Conservation (phyloP, 805 yeast genomes). For the Metschnikowia baotianmanensis region DNA sequence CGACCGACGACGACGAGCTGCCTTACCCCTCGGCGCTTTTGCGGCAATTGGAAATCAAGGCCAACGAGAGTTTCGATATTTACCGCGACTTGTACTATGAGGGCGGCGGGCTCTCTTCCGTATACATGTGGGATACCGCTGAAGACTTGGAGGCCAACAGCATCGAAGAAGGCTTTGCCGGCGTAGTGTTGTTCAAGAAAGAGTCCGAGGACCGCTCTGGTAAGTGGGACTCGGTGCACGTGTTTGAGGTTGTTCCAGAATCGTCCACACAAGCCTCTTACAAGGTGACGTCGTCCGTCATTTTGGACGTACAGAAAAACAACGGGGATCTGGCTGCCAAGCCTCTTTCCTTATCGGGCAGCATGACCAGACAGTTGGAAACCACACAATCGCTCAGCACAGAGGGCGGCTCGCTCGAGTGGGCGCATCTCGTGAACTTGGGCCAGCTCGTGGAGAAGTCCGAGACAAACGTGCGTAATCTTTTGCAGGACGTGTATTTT, state of each 20-base stretch:
- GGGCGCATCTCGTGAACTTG: conserved; percentile 78
- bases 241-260: conserved; percentile 65
- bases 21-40: conserved; percentile 68
- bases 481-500: conserved; percentile 90
- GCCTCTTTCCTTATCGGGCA: conserved; percentile 64
- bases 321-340: conserved; percentile 12
- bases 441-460: conserved; percentile 86
- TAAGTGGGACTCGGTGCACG: conserved; percentile 93
- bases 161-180: conserved; percentile 69
- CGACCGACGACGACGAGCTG: conserved; percentile 43
- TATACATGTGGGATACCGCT: conserved; percentile 86
- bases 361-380: conserved; percentile 79
- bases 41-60: conserved; percentile 71
- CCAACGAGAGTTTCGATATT: conserved; percentile 88
- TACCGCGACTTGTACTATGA: conserved; percentile 93
- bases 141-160: conserved; percentile 46
- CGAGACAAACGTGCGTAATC: conserved; percentile 81
- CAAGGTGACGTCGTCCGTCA: conserved; percentile 82
- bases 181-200: conserved; percentile 85
- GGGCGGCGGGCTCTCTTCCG: conserved; percentile 82
- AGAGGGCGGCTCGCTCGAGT: conserved; percentile 40
- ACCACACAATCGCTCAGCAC: conserved; percentile 43
- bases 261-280: conserved; percentile 45
- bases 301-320: conserved; percentile 56
- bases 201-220: conserved; percentile 49